Base-by-base conservation (phyloP, 208 protist genomes). In the Leishmania tarentolae region DNA sequence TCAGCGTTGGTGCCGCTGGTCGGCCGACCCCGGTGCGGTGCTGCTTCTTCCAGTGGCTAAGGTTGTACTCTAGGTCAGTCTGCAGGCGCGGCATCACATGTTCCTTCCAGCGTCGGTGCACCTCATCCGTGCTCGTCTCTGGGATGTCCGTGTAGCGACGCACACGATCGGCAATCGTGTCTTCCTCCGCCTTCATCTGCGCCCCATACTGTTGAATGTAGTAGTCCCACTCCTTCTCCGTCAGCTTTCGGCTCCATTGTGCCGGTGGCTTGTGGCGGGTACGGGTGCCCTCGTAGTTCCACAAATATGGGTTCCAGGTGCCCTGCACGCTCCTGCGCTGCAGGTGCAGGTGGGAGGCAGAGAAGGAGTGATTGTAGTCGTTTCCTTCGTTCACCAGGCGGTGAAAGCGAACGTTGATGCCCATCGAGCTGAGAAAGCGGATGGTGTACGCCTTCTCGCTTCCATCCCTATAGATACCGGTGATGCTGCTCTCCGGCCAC, bases 381-480 rank as follows among this genome's bases (percentile, higher is more conserved):
- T 97, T 97, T 0, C 83, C 92, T 8, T 92, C 90, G 79, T 95
- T 94, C n/a, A 95, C 88, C 52, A 97, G 84, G 37, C 87, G 79
- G 63, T 97, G 90, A 24, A 89, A 78, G 73, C 92, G 92, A 56
- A 92, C 53, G 76, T 88, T 87, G 65, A 97, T 96, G 35, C 91
- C 92, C 88, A 94, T 93, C n/a, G 92, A 85, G 75, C 91, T 95
- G 28, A 95, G 76, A 35, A 86, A 82, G 75, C 82, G 77, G 46
- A 88, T 90, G 73, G 84, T 80, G 80, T 89, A 91, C 68, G 87
- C 85, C 59, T 84, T 78, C 80, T 97, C 92, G 79, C 91, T 94
- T 3, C 94, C 94, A 76, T 97, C 94, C 63, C 92, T 87, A 86
- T 97, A 97, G 24, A 97, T 85, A 31, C 92, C 94, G 50, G 94